These are phyloP conservation scores for Tricholomella constricta DNA, from an alignment of 768 basidiomycete genomes.

Conservation along the genomic window DNA sequence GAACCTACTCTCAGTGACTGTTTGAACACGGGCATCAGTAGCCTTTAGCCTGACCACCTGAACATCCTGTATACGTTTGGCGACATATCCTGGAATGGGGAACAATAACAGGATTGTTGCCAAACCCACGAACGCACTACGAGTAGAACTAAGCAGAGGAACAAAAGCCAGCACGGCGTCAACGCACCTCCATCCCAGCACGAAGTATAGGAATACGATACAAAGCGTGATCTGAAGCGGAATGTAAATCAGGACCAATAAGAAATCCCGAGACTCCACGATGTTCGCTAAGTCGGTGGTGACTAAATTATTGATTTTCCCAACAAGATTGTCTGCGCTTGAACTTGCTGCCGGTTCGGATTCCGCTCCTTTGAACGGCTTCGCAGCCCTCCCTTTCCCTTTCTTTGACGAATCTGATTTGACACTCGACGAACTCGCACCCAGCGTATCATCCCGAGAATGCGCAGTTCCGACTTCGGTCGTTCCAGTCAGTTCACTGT, in stretches of 20 bases:
- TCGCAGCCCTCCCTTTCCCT: constrained; percentile 8
- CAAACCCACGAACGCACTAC: constrained; percentile 60
- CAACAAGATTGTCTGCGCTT: constrained; percentile 54
- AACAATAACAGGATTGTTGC: constrained; percentile 50
- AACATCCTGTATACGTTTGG: constrained; percentile 45
- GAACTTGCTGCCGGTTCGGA: constrained; percentile 10
- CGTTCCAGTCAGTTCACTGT: constrained; percentile 1
- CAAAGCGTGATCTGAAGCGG: constrained; percentile 44
- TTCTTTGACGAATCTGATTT: constrained; percentile 15
- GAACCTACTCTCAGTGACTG: constrained; percentile 58
- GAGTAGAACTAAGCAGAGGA: constrained; percentile 5
- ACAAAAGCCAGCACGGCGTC: neutral
- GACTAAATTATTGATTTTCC: constrained; percentile 77
- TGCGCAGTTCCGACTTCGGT: constrained; percentile 19
- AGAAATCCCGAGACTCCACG: constrained; percentile 35
- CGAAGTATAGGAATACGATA: constrained; percentile 44
- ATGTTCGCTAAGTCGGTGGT: constrained; percentile 59
- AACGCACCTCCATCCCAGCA: constrained; percentile 50
- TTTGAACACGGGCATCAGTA: constrained; percentile 60
- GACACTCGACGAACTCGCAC: constrained; percentile 17
- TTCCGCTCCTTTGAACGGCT: constrained; percentile 9
- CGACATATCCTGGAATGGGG: constrained; percentile 60
- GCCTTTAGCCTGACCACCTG: constrained; percentile 55
- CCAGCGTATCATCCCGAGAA: constrained; percentile 21
- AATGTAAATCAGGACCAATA: constrained; percentile 37